Conservation (phyloP, 2,329 filamentous ascomycete species). For the Ceratocystis papillata region DNA sequence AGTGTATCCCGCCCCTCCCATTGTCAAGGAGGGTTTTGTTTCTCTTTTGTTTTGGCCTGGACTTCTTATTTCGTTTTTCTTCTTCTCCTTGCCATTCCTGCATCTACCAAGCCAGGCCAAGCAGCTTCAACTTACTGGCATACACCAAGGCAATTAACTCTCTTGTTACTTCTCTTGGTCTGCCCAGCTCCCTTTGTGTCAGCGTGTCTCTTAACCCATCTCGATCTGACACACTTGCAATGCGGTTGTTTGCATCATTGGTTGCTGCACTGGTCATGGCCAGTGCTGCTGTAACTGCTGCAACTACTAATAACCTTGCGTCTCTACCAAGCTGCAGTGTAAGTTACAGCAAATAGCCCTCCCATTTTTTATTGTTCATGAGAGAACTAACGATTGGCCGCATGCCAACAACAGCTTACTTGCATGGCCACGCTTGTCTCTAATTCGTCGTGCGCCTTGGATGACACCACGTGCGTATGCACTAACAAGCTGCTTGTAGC, state of each 20-base stretch:
- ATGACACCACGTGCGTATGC: constrained; percentile 31
- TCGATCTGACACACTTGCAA: background rate
- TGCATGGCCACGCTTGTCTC: constrained; percentile 28
- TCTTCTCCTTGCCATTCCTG: background rate
- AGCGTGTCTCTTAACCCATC: background rate
- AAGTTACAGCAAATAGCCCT: background rate
- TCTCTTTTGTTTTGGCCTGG: too few relatives aligned
- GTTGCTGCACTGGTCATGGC: background rate
- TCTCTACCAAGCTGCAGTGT: constrained; percentile 14
- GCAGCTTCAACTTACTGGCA: too few relatives aligned
- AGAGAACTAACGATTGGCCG: background rate
- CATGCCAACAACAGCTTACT: constrained; percentile 25
- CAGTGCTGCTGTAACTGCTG: background rate
- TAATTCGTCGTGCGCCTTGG: constrained; percentile 29
- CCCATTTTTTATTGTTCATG: background rate
- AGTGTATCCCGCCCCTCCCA: too few relatives aligned
- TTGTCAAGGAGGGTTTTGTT: too few relatives aligned
- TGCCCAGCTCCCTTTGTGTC: background rate
- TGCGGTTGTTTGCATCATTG: constrained; percentile 3
- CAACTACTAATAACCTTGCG: background rate
- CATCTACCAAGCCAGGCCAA: too few relatives aligned
- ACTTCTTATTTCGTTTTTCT: background rate
- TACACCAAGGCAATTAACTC: too few relatives aligned
- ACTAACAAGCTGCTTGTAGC: constrained; percentile 28
- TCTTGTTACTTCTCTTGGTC: background rate